Conservation (phyloP, 129 eudicot species). For the Lonicera japonica region DNA sequence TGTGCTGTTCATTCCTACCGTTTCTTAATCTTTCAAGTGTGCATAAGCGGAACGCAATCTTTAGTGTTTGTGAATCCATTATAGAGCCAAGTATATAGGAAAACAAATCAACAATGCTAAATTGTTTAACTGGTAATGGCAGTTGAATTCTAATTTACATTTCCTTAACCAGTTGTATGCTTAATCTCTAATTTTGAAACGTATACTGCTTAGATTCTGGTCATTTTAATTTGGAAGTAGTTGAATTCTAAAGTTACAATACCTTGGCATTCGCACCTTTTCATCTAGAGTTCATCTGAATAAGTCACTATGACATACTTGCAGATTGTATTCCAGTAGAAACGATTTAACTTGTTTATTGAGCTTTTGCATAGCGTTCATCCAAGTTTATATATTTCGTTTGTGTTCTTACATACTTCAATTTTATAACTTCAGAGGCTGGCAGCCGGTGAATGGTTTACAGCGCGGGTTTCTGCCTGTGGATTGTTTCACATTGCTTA, state of each 20-base stretch:
- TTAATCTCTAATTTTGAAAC: not conserved
- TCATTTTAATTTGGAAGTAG: not conserved
- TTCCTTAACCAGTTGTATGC: not conserved
- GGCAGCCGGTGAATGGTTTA: constrained; percentile 99
- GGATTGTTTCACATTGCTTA: constrained; percentile 95
- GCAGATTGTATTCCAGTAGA: not conserved
- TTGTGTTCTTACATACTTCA: constrained; percentile 5
- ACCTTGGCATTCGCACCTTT: not conserved
- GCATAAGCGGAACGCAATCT: not conserved
- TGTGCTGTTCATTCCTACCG: not conserved
- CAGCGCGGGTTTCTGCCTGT: constrained; percentile 97
- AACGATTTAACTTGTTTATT: not conserved
- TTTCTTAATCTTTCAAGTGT: not conserved
- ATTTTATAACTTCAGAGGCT: constrained; percentile 46
- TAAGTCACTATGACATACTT: not conserved
- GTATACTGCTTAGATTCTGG: not conserved
- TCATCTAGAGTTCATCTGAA: not conserved
- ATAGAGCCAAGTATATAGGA: not conserved
- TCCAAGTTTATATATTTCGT: not conserved
- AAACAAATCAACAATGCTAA: not conserved
- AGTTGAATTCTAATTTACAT: not conserved
- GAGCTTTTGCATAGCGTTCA: not conserved
- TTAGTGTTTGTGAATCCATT: not conserved
- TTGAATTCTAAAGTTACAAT: not conserved
- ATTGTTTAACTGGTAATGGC: not conserved